These are phyloP conservation scores for Punctularia strigosozonata DNA, from an alignment of 768 basidiomycete species.

Conservation along the genomic window DNA sequence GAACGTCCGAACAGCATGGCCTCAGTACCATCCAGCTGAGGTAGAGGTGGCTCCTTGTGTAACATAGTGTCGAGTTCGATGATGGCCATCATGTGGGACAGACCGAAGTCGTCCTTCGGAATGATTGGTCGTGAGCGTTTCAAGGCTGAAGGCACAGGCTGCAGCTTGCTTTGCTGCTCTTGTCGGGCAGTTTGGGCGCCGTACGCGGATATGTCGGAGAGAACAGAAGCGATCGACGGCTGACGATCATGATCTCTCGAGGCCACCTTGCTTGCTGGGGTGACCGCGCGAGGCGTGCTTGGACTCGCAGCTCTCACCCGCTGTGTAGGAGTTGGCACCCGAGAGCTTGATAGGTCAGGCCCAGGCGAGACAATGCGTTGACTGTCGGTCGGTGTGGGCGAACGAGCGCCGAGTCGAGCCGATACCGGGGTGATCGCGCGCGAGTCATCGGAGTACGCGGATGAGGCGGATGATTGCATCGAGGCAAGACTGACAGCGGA, in stretches of 20 bases:
- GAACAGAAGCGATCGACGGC: slow-evolving; percentile 63
- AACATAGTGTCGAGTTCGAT: slow-evolving; percentile 55
- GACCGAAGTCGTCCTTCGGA: slow-evolving; percentile 78
- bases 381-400: slow-evolving; percentile 7
- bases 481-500: slow-evolving; percentile 17
- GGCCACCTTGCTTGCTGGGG: slow-evolving; percentile 16
- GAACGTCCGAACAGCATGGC: slow-evolving; percentile 61
- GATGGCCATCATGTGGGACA: slow-evolving; percentile 77
- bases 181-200: slow-evolving; percentile 5
- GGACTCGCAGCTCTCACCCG: slow-evolving; percentile 24
- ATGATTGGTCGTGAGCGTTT: slow-evolving; percentile 33
- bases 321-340: slow-evolving; percentile 13
- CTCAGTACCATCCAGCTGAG: slow-evolving; percentile 50
- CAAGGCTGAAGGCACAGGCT: slow-evolving; percentile 18
- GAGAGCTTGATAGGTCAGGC: slow-evolving; percentile 17
- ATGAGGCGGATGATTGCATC: slow-evolving; percentile 25
- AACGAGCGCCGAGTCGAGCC: slow-evolving; percentile 6
- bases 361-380: slow-evolving; percentile 16
- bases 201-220: slow-evolving; percentile 51
- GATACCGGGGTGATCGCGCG: slow-evolving; percentile 20
- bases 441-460: slow-evolving; percentile 48
- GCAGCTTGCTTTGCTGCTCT: slow-evolving; percentile 4
- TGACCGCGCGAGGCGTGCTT: no score
- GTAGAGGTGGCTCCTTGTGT: slow-evolving; percentile 20
- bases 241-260: slow-evolving; percentile 30